These are phyloP conservation scores for Paecilomyces niveus DNA, from an alignment of 2,329 filamentous ascomycete genomes.

Conservation along the genomic window DNA sequence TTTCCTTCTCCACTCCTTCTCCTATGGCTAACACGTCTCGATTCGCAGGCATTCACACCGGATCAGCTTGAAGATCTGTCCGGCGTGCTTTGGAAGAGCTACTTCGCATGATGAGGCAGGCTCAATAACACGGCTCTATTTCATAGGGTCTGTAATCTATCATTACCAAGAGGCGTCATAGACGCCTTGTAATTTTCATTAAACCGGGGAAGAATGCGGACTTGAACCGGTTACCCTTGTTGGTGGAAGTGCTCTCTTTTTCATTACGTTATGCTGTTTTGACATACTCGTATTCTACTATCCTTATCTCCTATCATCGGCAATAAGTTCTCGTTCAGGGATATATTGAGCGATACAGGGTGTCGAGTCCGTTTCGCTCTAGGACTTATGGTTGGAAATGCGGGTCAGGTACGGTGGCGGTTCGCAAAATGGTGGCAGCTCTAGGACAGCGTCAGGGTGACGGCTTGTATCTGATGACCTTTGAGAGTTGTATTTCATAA, in stretches of 20 bases:
- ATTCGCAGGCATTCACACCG: constrained; percentile 68
- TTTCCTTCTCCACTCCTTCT: background rate
- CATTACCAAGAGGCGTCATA: background rate
- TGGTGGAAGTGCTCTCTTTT: background rate
- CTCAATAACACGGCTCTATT: too few relatives aligned
- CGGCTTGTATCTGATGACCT: background rate
- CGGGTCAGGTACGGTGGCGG: background rate
- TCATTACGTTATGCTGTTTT: background rate
- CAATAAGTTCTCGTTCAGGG: background rate
- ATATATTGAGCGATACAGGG: background rate
- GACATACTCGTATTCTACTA: background rate
- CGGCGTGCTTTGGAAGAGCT: constrained; percentile 98
- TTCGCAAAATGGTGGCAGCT: background rate
- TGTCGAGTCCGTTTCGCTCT: background rate
- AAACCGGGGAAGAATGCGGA: background rate
- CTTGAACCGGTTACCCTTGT: background rate
- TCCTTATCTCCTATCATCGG: background rate
- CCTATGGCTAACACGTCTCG: constrained; percentile 7
- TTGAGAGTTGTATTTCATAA: background rate
- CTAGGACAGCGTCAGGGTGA: background rate
- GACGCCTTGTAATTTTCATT: background rate
- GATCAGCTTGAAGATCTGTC: constrained; percentile 94
- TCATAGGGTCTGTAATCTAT: background rate
- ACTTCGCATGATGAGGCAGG: constrained; percentile 65
- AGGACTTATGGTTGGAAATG: background rate